Percentiles rank a stretch among this genome's conserved stretches.
Conservation (phyloP, 345 rosid genomes). For the Rubroshorea leprosula region DNA sequence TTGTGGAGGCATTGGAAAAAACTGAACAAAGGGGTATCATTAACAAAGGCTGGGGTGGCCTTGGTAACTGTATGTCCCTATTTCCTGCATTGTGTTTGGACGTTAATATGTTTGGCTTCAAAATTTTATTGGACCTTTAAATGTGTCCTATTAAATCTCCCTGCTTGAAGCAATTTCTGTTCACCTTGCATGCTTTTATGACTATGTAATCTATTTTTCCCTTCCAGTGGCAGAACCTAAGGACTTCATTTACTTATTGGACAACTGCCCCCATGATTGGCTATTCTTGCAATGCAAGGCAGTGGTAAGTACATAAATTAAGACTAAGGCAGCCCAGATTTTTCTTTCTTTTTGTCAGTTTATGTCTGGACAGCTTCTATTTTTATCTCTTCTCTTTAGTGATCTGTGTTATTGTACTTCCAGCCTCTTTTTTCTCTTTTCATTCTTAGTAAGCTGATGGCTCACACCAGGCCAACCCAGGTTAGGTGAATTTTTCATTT, state of each 20-base stretch:
- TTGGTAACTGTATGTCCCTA: slow-evolving; percentile 47
- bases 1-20: slow-evolving; percentile 42
- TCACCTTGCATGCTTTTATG: neutral
- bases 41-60: slow-evolving; percentile 97
- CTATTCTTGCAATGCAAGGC: slow-evolving; percentile 94
- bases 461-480: too few species aligned
- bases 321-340: neutral
- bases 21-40: slow-evolving; percentile 74
- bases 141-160: neutral
- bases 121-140: neutral
- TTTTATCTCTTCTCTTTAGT: too few species aligned
- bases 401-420: too few species aligned
- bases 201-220: slow-evolving; percentile 22
- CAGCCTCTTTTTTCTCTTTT: too few species aligned
- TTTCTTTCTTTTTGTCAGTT: too few species aligned
- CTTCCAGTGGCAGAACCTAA: slow-evolving; percentile 84
- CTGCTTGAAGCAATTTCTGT: neutral
- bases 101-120: neutral
- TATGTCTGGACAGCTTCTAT: too few species aligned
- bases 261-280: slow-evolving; percentile 98
- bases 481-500: too few species aligned
- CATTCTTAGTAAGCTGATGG: too few species aligned
- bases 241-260: slow-evolving; percentile 75
- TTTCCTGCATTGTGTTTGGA: neutral
- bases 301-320: slow-evolving; percentile 60